phyloP scores from a whole-genome alignment of 2,329 filamentous ascomycete genomes.

The Rutstroemia sydowiana region DNA sequence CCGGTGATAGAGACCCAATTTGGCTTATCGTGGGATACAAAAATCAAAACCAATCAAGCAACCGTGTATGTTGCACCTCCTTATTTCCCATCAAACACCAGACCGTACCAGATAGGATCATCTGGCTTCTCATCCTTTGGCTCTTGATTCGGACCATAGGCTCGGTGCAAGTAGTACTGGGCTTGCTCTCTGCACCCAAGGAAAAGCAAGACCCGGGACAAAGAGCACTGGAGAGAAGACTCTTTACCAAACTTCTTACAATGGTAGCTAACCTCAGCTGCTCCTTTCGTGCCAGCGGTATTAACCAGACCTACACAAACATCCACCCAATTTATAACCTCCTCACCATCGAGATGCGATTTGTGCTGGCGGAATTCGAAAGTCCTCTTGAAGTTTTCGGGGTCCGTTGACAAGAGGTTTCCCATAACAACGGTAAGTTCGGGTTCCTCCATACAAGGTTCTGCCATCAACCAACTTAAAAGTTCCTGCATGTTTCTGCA shows the following conservation, averaged over 20 bases:
- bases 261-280: not conserved
- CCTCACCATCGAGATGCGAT: slow-evolving; percentile 1
- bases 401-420: no score
- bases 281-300: not conserved
- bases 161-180: no score
- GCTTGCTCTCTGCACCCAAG: not conserved
- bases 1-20: no score
- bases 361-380: slow-evolving; percentile 7
- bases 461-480: not conserved
- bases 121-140: no score
- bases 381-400: slow-evolving; percentile 2
- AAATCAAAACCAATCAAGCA: no score
- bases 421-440: no score
- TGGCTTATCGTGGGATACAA: no score
- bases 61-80: no score
- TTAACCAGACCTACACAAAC: not conserved
- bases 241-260: not conserved
- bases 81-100: no score
- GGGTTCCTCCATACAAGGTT: no score
- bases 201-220: not conserved
- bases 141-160: no score
- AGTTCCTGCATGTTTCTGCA: not conserved
- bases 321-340: slow-evolving; percentile 1
- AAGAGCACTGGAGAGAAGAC: not conserved
- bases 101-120: no score